Evolutionary conservation across 352 stramenopile species (phyloP).

Genomic region (Phytopythium mirpurense): DNA sequence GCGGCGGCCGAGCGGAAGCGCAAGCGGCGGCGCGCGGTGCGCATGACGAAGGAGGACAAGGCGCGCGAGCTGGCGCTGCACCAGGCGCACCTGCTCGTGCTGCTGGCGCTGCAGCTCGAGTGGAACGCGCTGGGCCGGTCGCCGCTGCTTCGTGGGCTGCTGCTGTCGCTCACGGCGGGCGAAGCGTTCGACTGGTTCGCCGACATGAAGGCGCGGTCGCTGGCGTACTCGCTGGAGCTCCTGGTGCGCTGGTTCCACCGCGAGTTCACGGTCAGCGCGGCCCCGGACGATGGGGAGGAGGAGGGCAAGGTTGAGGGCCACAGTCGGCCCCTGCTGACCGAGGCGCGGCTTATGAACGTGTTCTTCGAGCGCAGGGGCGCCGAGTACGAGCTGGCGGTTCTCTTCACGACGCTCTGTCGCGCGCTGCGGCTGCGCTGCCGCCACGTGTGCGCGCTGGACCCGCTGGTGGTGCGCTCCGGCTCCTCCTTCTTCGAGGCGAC

Average conservation of each 20-base stretch:
- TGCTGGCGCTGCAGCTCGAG: constrained; percentile 42
- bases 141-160: constrained; percentile 37
- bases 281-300: constrained; percentile 2
- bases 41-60: constrained; percentile 65
- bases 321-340: constrained; percentile 24
- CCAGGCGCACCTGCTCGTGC: constrained; percentile 63
- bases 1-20: constrained; percentile 15
- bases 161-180: constrained; percentile 53
- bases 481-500: constrained; percentile 24
- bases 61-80: constrained; percentile 52
- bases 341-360: constrained; percentile 40
- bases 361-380: constrained; percentile 42
- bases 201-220: constrained; percentile 24
- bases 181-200: constrained; percentile 37
- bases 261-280: constrained; percentile 27
- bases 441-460: constrained; percentile 46
- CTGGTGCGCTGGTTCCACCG: constrained; percentile 63
- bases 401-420: constrained; percentile 65
- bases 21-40: constrained; percentile 28
- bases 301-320: constrained; percentile 3
- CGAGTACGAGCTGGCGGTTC: constrained; percentile 43
- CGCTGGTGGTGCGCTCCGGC: constrained; percentile 36
- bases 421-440: constrained; percentile 44
- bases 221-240: constrained; percentile 52
- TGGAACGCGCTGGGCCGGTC: constrained; percentile 39